Evolutionary conservation across 2,329 filamentous ascomycete species (phyloP).

Genomic region (Hypoxylon rubiginosum): DNA sequence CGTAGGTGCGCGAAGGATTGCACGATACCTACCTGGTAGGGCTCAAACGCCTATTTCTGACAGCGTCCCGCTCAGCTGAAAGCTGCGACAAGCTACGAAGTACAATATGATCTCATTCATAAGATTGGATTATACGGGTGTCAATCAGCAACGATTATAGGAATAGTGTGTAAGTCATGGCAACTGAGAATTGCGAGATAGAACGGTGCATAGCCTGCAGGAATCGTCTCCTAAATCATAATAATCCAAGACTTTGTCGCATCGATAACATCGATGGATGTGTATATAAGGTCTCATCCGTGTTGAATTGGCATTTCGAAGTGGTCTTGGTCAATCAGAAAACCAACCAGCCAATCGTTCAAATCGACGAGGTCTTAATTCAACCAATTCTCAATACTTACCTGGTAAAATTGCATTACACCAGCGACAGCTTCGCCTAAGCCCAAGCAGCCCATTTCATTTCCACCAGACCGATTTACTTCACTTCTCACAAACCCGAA

Average conservation of each 20-base stretch:
- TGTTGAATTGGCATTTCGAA: neutral
- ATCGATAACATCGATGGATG: neutral
- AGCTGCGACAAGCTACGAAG: neutral
- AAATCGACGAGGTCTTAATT: neutral
- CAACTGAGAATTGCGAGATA: neutral
- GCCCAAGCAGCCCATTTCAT: neutral
- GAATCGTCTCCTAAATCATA: neutral
- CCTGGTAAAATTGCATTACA: neutral
- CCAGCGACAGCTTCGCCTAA: neutral
- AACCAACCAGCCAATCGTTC: neutral
- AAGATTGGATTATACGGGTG: constrained; percentile 3
- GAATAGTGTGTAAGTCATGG: neutral
- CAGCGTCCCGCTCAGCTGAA: constrained; percentile 4
- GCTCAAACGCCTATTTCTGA: neutral
- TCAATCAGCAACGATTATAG: neutral
- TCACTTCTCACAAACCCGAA: neutral
- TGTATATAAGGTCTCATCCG: neutral
- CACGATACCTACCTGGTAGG: too few species aligned
- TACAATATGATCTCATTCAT: neutral
- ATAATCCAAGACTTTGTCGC: neutral
- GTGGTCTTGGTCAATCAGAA: neutral
- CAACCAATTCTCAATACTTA: neutral
- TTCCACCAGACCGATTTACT: neutral
- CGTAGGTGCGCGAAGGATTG: neutral
- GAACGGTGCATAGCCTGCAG: neutral